Base-by-base conservation (phyloP, 2,329 filamentous ascomycete genomes). In the Chaetomium strumarium region DNA sequence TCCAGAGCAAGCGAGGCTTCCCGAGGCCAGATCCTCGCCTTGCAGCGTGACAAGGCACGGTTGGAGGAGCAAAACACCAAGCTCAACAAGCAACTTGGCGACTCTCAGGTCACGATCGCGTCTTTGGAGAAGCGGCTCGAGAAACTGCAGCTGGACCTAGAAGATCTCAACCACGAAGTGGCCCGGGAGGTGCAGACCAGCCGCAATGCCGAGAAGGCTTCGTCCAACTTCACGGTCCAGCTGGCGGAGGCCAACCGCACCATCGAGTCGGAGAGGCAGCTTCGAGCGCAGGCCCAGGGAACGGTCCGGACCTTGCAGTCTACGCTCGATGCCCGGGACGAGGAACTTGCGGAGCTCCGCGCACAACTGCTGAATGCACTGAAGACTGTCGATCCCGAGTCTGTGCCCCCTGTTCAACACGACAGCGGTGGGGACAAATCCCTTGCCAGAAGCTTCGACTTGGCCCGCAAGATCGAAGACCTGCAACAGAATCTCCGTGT, bases 111-210 rank as follows among this genome's bases (percentile, higher is more conserved):
- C 20, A 83, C 83, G 5, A 83, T 95, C 58, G 87, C 87, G 0
- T 87, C 88, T 1, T 72, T 96, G 8, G 90, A 96, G 67, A 97
- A 97, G 75, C 90, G 93, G 68, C 87, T 93, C 48, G 92, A 97
- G 70, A 96, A 96, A 70, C 76, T 97, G 29, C 82, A 90, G 47
- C 78, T 97, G 39, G 90, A 80, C 63, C 71, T 97, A 9, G 92
- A 99, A 67, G 92, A 99, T 67, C 75, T 96, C 34, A 95, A 90
- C 61, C 92, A 97, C 62, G 90, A 97, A 68, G 80, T 96, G 49
- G 87, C 88, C 46, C 81, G 90, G 30, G 92, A 96, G 70, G 89
- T 91, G 64, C 95, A 96, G 72, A 83, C 84, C 17, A 93, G 85
- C 64, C 84, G 92, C 55, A 93, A 88, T 66, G 92, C 91, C 4